phyloP scores from a whole-genome alignment of 306 rosid species.

The Malus fusca region DNA sequence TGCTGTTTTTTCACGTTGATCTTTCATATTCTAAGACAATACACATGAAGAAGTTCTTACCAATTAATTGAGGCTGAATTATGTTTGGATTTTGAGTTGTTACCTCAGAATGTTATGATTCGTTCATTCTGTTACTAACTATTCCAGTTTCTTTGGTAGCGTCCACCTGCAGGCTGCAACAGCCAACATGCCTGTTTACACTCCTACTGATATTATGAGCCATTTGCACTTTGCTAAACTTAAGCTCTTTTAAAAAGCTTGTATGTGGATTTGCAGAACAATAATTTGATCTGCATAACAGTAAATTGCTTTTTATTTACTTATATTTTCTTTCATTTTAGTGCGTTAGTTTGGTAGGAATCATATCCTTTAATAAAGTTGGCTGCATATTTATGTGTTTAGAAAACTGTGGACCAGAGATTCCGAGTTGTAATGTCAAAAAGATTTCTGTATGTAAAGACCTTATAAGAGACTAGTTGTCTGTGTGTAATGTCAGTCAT shows the following conservation, averaged over 20 bases:
- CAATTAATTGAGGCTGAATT: not conserved
- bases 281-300: not conserved
- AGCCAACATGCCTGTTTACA: not conserved
- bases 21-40: not conserved
- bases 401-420: not conserved
- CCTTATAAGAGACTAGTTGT: not conserved
- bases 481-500: not conserved
- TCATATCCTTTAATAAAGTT: not conserved
- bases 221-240: slow-evolving; percentile 4
- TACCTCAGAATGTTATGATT: not conserved
- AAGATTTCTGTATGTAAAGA: not conserved
- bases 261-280: not conserved
- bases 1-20: not conserved
- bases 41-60: not conserved
- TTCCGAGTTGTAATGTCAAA: not conserved
- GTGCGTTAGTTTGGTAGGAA: not conserved
- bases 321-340: not conserved
- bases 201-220: not conserved
- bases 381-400: not conserved
- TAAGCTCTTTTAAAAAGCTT: not conserved
- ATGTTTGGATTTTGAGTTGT: not conserved
- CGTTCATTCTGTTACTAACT: not conserved
- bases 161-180: not conserved
- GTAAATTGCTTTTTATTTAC: not conserved
- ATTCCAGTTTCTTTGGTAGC: not conserved